phyloP scores from a whole-genome alignment of 768 basidiomycete genomes.

The Pleurotus giganteus region DNA sequence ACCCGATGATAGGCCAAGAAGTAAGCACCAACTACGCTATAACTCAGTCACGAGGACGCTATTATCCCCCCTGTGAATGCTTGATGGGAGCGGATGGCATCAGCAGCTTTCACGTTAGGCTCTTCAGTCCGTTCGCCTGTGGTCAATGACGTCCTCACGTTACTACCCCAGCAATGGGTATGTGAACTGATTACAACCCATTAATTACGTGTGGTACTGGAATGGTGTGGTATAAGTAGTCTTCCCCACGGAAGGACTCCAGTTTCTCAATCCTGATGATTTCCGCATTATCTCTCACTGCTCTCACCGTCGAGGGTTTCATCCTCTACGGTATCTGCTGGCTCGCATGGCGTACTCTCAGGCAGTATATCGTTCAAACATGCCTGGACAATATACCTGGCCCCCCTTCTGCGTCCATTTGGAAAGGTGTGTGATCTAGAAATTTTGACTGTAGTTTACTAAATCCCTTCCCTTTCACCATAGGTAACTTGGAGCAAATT shows the following conservation, averaged over 20 bases:
- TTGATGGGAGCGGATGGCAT: no score
- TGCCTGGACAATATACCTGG: conserved; percentile 35
- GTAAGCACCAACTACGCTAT: not conserved
- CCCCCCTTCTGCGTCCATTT: conserved; percentile 25
- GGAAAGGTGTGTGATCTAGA: conserved; percentile 22
- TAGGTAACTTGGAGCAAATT: conserved; percentile 33
- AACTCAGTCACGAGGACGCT: not conserved
- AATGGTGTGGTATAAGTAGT: no score
- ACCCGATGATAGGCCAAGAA: not conserved
- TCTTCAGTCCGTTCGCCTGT: no score
- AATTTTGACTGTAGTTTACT: not conserved
- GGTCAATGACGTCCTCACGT: no score
- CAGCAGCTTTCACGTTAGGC: no score
- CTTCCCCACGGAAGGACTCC: no score
- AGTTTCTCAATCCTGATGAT: not conserved
- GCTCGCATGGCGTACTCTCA: conserved; percentile 12
- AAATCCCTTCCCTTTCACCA: not conserved
- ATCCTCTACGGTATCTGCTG: conserved; percentile 12
- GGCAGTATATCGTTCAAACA: conserved; percentile 15
- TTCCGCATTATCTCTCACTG: not conserved
- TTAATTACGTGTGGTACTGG: no score
- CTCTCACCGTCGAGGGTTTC: not conserved
- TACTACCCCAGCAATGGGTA: no score
- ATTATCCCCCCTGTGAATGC: no score
- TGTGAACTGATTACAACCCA: no score